phyloP scores from a whole-genome alignment of 1,284 basidiomycete genomes.

The Puccinia novopanici region DNA sequence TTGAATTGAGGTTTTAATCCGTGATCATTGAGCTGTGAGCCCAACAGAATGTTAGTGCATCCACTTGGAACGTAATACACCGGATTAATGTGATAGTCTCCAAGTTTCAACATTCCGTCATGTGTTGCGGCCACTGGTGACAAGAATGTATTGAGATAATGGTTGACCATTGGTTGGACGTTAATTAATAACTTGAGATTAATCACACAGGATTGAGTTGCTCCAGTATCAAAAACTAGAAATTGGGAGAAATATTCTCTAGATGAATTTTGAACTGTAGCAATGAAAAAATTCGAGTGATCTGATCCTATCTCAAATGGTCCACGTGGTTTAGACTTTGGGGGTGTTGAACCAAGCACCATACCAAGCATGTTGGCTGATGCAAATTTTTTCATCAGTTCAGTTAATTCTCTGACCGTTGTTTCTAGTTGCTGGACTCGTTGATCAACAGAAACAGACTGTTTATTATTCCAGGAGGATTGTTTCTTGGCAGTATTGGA shows the following conservation, averaged over 20 bases:
- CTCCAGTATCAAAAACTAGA: constrained; percentile 1
- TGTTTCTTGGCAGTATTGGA: too few relatives aligned
- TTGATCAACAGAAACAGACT: not conserved
- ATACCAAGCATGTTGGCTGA: constrained; percentile 4
- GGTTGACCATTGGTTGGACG: not conserved
- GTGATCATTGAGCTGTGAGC: constrained; percentile 10
- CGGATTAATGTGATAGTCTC: not conserved
- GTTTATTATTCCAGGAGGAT: not conserved
- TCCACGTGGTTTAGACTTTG: too few relatives aligned
- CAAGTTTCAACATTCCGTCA: not conserved
- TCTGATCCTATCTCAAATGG: not conserved
- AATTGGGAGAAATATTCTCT: not conserved
- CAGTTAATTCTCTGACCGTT: not conserved
- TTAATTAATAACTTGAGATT: not conserved
- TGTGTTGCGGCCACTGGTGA: not conserved
- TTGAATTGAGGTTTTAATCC: constrained; percentile 6
- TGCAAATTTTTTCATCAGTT: not conserved
- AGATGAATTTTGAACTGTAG: not conserved
- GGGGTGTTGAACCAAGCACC: not conserved
- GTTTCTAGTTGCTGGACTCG: not conserved
- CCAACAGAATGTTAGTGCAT: not conserved
- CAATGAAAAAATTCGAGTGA: too few relatives aligned
- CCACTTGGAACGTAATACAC: constrained; percentile 15
- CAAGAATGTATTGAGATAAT: not conserved
- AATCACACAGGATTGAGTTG: constrained; percentile 5